Base-by-base conservation (phyloP, 192 early-diverging fungal genomes). In the Lobosporangium transversale region DNA sequence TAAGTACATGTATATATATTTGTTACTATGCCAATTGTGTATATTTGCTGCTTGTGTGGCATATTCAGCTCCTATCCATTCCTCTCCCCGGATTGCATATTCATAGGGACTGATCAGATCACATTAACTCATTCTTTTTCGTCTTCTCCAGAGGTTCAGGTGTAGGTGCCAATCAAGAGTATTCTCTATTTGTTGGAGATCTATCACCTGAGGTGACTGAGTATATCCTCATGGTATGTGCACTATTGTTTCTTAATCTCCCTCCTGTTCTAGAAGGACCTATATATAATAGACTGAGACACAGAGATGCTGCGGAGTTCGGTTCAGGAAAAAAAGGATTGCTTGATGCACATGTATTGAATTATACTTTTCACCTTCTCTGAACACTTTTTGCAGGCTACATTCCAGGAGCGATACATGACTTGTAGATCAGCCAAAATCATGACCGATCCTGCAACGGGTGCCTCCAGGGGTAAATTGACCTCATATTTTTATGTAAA, bases 171-270 rank as follows among this genome's bases (percentile, higher is more conserved):
- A 89, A 80, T 31, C 89, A 90, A n/a, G 96, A 99, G 70, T 94
- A 84, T 73, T 92, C 92, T 23, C 82, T 99, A 32, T 99, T 99
- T 92, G 97, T 99, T 45, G 97, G 97, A 52, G 97, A 99, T 80
- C 82, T 99, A 66, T 91, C 89, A 10, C 87, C 92, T 45, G 94
- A 97, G 62, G 93, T 96, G 6, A 94, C 89, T 48, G 97, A 99
- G 76, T 81, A 82, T 50, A 84, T 90, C 83, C 79, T 95, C 4
- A 53, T 92, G 84, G 93, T 93, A 85, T 63, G 81, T 71, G 5
- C 27, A 9, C 24, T 24, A 21, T 24, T 7, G 8, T 23, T 36
- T 24, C 27, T 17, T 43, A 1, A 49, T 2, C 47, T n/a, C n/a
- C 32, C 7, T 20, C 53, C 53, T 17, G 5, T 20, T n/a, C n/a